A percentile compares a stretch with the other conserved stretches of the same genome.
These are phyloP conservation scores for Monosporascus sp. DNA, from an alignment of 2,329 filamentous ascomycete genomes.

Conservation along the genomic window DNA sequence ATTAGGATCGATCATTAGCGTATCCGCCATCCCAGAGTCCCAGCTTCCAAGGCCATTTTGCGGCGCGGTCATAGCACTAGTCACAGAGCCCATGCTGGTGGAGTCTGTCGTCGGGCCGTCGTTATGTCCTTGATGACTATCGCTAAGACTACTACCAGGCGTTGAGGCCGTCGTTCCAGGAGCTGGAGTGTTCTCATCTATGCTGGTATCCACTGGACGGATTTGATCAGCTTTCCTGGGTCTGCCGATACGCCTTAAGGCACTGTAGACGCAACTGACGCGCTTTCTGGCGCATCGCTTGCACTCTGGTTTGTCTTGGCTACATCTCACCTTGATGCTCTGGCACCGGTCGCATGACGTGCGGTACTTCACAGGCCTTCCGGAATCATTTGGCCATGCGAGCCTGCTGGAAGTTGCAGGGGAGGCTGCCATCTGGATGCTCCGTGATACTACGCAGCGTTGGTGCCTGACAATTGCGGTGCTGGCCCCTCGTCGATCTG, in stretches of 20 bases:
- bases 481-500: no score
- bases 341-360: slow-evolving; percentile 9
- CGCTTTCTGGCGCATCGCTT: slow-evolving; percentile 7
- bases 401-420: no score
- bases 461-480: no score
- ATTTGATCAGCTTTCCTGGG: neutral
- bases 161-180: neutral
- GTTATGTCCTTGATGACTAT: no score
- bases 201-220: neutral
- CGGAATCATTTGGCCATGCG: no score
- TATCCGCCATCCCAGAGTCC: no score
- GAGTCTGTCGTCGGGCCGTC: neutral
- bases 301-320: slow-evolving; percentile 9
- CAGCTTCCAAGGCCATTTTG: neutral
- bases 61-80: neutral
- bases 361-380: neutral
- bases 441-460: no score
- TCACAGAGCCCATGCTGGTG: neutral
- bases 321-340: slow-evolving; percentile 7
- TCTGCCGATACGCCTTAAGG: slow-evolving; percentile 3
- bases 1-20: no score
- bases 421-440: no score
- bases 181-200: neutral
- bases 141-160: neutral
- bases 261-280: slow-evolving; percentile 4